Evolutionary conservation across 768 basidiomycete species (phyloP).

Genomic region (Cystofilobasidium capitatum): DNA sequence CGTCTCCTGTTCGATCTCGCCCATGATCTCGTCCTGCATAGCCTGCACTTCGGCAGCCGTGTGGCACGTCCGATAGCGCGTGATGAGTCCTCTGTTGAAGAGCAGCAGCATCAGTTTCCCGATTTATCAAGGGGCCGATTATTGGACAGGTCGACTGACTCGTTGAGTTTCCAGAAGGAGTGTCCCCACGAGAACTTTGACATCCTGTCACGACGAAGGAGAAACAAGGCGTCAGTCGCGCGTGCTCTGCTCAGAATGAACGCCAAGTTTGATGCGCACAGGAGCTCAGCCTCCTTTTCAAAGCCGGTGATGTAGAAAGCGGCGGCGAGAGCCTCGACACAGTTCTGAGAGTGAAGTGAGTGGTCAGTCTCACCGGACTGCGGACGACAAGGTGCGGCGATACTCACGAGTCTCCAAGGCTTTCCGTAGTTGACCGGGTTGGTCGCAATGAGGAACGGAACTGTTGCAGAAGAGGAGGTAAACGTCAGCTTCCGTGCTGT

Average conservation of each 20-base stretch:
- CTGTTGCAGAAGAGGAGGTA: conserved; percentile 42
- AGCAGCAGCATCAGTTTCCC: neutral
- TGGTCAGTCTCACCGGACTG: neutral
- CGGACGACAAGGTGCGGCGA: neutral
- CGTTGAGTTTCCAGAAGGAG: conserved; percentile 77
- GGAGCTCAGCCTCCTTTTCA: conserved; percentile 61
- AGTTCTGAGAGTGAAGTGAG: conserved; percentile 16
- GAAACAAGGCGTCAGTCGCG: neutral
- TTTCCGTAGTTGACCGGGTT: conserved; percentile 98
- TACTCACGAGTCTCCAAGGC: conserved; percentile 63
- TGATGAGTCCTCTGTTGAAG: conserved; percentile 50
- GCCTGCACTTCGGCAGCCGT: conserved; percentile 38
- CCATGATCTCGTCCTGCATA: conserved; percentile 39
- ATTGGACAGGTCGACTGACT: conserved; percentile 42
- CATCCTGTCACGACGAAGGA: conserved; percentile 40
- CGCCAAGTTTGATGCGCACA: conserved; percentile 38
- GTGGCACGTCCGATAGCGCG: conserved; percentile 64
- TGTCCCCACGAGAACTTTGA: conserved; percentile 83
- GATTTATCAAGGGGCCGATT: neutral
- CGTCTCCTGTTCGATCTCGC: conserved; percentile 38
- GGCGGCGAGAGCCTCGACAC: conserved; percentile 56
- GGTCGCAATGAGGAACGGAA: conserved; percentile 87
- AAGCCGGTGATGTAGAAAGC: conserved; percentile 91
- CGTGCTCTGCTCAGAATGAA: neutral
- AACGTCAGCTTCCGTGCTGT: neutral